Evolutionary conservation across 2,329 filamentous ascomycete species (phyloP).

Genomic region (Fusarium illudens): DNA sequence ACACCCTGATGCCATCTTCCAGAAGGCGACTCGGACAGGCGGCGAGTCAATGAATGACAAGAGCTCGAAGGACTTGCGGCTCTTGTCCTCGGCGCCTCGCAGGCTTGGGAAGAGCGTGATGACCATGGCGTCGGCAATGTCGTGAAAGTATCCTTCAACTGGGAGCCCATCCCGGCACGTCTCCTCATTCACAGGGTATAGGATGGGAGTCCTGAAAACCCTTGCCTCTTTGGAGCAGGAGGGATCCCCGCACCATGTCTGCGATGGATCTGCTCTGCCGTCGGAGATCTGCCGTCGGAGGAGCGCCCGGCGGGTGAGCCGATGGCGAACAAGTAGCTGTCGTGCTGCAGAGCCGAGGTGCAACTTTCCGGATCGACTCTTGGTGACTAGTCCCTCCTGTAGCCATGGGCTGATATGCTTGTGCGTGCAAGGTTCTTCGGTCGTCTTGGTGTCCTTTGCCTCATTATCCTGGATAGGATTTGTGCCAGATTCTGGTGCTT

Average conservation of each 20-base stretch:
- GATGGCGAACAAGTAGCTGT: slow-evolving; percentile 20
- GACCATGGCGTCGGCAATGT: slow-evolving; percentile 31
- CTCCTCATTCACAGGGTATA: slow-evolving; percentile 6
- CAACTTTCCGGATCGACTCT: background rate
- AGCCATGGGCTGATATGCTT: background rate
- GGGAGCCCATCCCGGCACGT: slow-evolving; percentile 10
- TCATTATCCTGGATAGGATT: background rate
- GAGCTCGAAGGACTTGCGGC: slow-evolving; percentile 24
- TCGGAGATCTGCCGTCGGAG: slow-evolving; percentile 26
- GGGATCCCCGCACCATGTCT: slow-evolving; percentile 31
- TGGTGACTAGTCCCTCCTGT: too few relatives aligned
- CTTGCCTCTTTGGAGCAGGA: slow-evolving; percentile 16
- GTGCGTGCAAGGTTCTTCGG: background rate
- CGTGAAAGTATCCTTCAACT: slow-evolving; percentile 23
- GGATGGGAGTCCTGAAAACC: slow-evolving; percentile 15
- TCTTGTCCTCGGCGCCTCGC: background rate
- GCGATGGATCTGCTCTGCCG: slow-evolving; percentile 29
- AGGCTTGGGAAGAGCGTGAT: slow-evolving; percentile 18
- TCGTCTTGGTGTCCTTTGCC: background rate
- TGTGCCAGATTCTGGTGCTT: background rate
- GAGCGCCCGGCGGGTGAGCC: slow-evolving; percentile 21
- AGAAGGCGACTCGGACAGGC: slow-evolving; percentile 37
- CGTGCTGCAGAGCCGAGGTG: background rate
- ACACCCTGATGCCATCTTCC: slow-evolving; percentile 17
- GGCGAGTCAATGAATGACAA: slow-evolving; percentile 41